Evolutionary conservation across 208 protist species (phyloP).

Genomic region (Leishmania arabica): DNA sequence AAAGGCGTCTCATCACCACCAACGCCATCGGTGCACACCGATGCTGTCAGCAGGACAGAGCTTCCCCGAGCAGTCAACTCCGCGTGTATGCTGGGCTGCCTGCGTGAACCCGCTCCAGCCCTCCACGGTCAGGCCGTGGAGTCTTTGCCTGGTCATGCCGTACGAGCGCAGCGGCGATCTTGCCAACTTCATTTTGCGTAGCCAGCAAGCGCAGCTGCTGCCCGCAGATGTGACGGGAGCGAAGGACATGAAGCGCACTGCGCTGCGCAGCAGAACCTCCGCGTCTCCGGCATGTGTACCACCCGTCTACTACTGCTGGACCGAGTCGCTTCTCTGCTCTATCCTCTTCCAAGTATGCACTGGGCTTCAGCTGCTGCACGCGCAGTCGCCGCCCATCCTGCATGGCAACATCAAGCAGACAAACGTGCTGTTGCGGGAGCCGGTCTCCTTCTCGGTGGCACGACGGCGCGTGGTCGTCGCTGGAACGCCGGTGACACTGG

Average conservation of each 20-base stretch:
- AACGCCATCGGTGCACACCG: background rate
- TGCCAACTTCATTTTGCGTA: constrained; percentile 10
- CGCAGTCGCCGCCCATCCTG: constrained; percentile 34
- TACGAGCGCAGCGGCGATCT: constrained; percentile 34
- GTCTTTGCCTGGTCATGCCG: constrained; percentile 41
- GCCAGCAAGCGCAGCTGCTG: constrained; percentile 5
- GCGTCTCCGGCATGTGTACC: background rate
- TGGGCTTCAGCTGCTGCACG: constrained; percentile 34
- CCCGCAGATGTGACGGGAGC: background rate
- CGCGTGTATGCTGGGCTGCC: constrained; percentile 33
- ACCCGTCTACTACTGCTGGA: constrained; percentile 18
- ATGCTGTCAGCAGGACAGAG: background rate
- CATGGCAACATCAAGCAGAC: constrained; percentile 24
- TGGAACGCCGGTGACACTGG: background rate
- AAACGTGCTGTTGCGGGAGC: constrained; percentile 26
- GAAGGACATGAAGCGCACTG: background rate
- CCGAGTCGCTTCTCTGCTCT: constrained; percentile 33
- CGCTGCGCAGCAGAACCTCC: background rate
- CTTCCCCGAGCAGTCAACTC: background rate
- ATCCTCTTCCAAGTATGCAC: constrained; percentile 30
- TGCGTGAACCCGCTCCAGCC: constrained; percentile 27
- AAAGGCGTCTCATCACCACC: background rate
- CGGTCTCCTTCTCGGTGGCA: constrained; percentile 21
- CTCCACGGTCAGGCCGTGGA: constrained; percentile 25
- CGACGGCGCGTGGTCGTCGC: constrained; percentile 13